Base-by-base conservation (phyloP, 2,329 filamentous ascomycete genomes). In the Aspergillus chevalieri region DNA sequence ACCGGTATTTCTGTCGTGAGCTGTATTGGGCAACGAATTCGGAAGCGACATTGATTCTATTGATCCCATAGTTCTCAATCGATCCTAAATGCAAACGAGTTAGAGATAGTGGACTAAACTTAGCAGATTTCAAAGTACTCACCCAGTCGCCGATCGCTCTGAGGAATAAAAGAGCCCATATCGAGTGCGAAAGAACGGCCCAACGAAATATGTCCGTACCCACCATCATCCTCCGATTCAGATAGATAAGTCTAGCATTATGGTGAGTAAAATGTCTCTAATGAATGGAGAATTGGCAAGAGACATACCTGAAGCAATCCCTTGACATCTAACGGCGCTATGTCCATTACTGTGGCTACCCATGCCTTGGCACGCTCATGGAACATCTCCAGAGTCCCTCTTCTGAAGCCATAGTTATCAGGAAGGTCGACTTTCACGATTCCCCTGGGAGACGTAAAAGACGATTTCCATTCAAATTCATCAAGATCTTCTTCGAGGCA, bases 21-120 rank as follows among this genome's bases (percentile, higher is more conserved):
- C 92, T 97, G 66, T 98, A 98, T 64, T 98, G 92, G 1, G 93
- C 90, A 64, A 98, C 83, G 61, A 98, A 95, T 65, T 97, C 92
- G 2, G 93, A 97, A 0, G 89, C 90, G 9, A 91, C 90, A 65
- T 97, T 95, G 66, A 96, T 85, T 54, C 82, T 82, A 47, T 82
- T 82, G 44, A 85, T 82, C 15, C 86, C 84, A 54, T 87, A 80
- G 33, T 79, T 80, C 57, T 94, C 88, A 44, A 98, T 83, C 6
- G 89, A 91, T 14, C 70, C 72, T 70, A 46, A 5, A 41, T 6
- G 6, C 4, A 41, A 30, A 24, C 7, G 17, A 21, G 42, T 59
- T 51, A 55, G 38, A 45, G 48, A 17, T 2, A 33, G 33, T 17
- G 43, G 36, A 46, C 48, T 46, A 38, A 9, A 4, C 14, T 9